Evolutionary conservation across 1,284 basidiomycete genomes (phyloP), one percentile per base, ranked within the genome.

Genomic region (Fomitopsis schrenkii): DNA sequence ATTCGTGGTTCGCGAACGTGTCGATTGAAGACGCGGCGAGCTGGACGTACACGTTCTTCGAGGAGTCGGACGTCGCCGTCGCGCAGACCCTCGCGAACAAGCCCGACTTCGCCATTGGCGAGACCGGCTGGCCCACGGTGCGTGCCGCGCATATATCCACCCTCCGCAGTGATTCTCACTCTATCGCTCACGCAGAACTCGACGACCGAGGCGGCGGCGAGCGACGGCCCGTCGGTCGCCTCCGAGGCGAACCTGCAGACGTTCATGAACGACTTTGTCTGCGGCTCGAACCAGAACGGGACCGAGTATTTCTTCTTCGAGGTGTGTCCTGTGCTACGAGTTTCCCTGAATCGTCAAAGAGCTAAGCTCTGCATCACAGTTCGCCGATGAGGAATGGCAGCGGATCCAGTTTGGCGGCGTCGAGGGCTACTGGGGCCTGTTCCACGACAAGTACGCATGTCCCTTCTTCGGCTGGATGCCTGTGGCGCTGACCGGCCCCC

Each of bases 71-170:
- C 71, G 83, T 92, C 8, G 76, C 70, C 46, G 77, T 78, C 30
- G 83, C 84, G 2, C 42, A 65, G 19, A 64, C 71, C n/a, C 66
- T 77, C n/a, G 59, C 83, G 15, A 93, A 93, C 75, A 82, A 86
- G 62, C 93, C 94, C 5, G 75, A 78, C 60, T 88, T 90, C 80
- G 94, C 87, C 76, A 94, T 96, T 65, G 94, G 94, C 10, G 94
- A 97, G 79, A 95, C 94, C 26, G 95, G 95, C 42, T 97, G 95
- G 95, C 95, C 95, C 14, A 87, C 91, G 38, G 89, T 90, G 71
- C 63, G 79, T 67, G 9, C 12, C 38, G 38, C 38, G 14, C 30
- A 40, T 12, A 6, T 53, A 22, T 36, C 1, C 48, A 4, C 12
- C 48, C 4, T 40, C 35, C 19, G 8, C 42, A 22, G 22, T 22